These are phyloP conservation scores for Kuraishia borneana DNA, from an alignment of 805 yeast species.

Conservation along the genomic window DNA sequence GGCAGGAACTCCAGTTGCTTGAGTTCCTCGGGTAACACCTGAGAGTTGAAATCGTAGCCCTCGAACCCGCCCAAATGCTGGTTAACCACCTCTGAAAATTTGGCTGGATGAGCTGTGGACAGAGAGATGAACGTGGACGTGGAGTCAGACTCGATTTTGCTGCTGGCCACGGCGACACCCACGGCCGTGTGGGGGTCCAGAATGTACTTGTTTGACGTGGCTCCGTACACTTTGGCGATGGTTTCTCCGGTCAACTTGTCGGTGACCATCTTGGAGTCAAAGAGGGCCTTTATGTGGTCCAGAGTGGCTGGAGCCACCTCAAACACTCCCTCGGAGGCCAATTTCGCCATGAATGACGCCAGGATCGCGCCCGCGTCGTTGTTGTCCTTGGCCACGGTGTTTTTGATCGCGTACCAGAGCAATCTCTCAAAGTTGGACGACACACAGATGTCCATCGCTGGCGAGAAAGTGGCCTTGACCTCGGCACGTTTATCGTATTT, in stretches of 20 bases:
- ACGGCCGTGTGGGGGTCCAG: conserved; percentile 96
- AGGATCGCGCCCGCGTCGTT: conserved; percentile 65
- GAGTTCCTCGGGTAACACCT: conserved; percentile 85
- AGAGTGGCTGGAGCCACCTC: conserved; percentile 55
- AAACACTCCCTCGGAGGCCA: conserved; percentile 70
- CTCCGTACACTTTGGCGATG: conserved; percentile 56
- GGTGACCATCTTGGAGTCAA: conserved; percentile 71
- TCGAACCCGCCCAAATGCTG: conserved; percentile 53
- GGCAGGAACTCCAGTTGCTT: conserved; percentile 58
- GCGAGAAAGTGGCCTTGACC: conserved; percentile 85
- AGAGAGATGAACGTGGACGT: conserved; percentile 49
- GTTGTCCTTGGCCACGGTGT: conserved; percentile 51
- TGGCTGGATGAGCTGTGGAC: conserved; percentile 98
- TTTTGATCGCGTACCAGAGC: conserved; percentile 85
- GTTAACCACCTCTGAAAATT: conserved; percentile 93
- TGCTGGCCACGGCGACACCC: conserved; percentile 73
- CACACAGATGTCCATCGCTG: conserved; percentile 97
- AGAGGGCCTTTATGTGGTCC: conserved; percentile 52
- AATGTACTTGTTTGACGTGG: conserved; percentile 56
- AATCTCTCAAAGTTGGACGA: conserved; percentile 95
- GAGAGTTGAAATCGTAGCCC: conserved; percentile 76
- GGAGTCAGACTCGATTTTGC: conserved; percentile 36
- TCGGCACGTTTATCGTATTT: conserved; percentile 61
- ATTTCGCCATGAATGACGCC: conserved; percentile 64
- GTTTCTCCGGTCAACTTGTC: conserved; percentile 73